phyloP scores from a whole-genome alignment of 2,329 filamentous ascomycete genomes.

The Aspergillus viridinutans region DNA sequence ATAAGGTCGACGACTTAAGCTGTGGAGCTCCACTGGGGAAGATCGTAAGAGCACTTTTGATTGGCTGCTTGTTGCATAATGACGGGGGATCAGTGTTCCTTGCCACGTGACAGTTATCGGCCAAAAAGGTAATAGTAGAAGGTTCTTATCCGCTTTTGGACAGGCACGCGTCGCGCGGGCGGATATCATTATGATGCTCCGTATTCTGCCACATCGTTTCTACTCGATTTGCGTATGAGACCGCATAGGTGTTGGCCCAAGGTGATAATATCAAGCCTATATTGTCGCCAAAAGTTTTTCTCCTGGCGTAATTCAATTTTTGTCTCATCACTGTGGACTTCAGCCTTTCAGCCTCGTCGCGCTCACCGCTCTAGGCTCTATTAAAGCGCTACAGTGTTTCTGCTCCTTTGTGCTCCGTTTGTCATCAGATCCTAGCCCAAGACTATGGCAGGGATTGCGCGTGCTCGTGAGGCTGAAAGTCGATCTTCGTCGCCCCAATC shows the following conservation, averaged over 20 bases:
- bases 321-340: background rate
- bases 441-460: conserved; percentile 26
- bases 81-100: conserved; percentile 8
- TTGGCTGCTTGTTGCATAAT: conserved; percentile 7
- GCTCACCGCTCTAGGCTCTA: background rate
- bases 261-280: background rate
- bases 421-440: conserved; percentile 13
- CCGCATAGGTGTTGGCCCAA: background rate
- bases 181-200: background rate
- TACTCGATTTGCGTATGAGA: background rate
- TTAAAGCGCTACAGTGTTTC: conserved; percentile 6
- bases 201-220: no score
- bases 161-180: background rate
- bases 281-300: background rate
- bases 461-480: conserved; percentile 12
- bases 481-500: conserved; percentile 31
- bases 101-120: conserved; percentile 6
- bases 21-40: conserved; percentile 5
- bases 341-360: conserved; percentile 1
- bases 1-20: background rate
- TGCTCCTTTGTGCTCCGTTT: conserved; percentile 5
- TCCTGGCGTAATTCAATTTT: background rate
- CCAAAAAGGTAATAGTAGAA: background rate
- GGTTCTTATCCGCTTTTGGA: background rate
- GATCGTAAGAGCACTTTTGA: conserved; percentile 1